Evolutionary conservation across 106 monocot genomes (phyloP), one percentile per base, ranked within the genome.

Genomic region (Apostasia ramifera): DNA sequence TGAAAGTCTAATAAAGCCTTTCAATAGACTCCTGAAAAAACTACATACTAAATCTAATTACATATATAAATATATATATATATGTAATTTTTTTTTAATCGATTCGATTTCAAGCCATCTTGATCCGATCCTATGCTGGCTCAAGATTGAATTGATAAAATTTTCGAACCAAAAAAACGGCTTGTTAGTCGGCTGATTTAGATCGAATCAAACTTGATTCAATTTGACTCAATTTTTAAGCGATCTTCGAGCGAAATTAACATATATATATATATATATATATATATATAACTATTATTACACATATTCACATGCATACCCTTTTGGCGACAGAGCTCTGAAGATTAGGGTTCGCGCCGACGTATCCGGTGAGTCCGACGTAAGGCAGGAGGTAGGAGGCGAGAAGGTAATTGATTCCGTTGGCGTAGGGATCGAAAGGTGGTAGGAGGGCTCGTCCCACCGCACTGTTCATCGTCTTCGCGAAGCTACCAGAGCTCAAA

Each of bases 341-440:
- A 70, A 82, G 70, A 15, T 55, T 70, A 7, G 85, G 83, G 56
- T 83, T 85, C 2, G 80, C 68, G 0, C 85, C 85, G n/a, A 85
- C 80, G 14, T 90, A 90, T 0, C 82, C 85, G 12, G 74, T 77
- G 74, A 85, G 80, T 1, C 85, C 89, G 11, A 90, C 80, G 66
- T 90, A 83, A 2, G 85, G 89, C 61, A 85, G 80, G 46, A 85
- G 12, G 49, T 83, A 92, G 44, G 76, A 87, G 52, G 86, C 86
- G 13, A 79, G 64, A 9, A 85, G 70, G 70, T 69, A 86, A 68
- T 81, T 81, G 61, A 83, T 4, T 3, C 47, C 69, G 38, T 76
- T 80, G n/a, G 76, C 78, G 51, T 88, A 91, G 1, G 91, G 91
- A 52, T 91, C 82, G 49, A 91, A 91, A 2, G 83, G 87, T 12